A percentile compares a stretch with the other conserved stretches of the same genome.
These are phyloP conservation scores for Pleurotus giganteus DNA, from an alignment of 768 basidiomycete species.

Conservation along the genomic window DNA sequence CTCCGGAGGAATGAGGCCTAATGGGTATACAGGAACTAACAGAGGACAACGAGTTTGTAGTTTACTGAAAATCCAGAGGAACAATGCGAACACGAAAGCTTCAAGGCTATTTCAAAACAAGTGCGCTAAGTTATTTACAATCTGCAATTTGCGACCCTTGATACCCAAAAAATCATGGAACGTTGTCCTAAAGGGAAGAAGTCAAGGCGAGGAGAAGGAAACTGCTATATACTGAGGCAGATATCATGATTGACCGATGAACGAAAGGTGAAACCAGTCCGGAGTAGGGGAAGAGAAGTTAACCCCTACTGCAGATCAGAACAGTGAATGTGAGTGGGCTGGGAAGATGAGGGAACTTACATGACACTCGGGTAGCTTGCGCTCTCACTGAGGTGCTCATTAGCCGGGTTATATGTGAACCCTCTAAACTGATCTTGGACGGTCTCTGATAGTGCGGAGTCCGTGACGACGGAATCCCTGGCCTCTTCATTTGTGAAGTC, in stretches of 20 bases:
- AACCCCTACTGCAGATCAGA: not conserved
- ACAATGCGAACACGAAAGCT: not conserved
- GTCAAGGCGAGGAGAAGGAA: not conserved
- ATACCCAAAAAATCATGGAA: not conserved
- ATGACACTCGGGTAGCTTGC: constrained; percentile 60
- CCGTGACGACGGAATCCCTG: constrained; percentile 93
- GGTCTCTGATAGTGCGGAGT: constrained; percentile 89
- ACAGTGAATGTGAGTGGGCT: not conserved
- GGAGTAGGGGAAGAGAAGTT: too few relatives aligned
- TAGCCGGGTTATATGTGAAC: constrained; percentile 85
- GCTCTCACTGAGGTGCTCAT: constrained; percentile 83
- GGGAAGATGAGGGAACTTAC: constrained; percentile 17
- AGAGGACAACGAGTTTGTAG: too few relatives aligned
- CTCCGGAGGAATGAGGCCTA: too few relatives aligned
- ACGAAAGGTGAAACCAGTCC: not conserved
- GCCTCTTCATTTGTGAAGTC: constrained; percentile 97
- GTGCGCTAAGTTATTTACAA: too few relatives aligned
- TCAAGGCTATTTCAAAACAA: not conserved
- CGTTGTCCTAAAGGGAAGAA: not conserved
- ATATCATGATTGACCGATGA: too few relatives aligned
- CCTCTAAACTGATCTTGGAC: constrained; percentile 96
- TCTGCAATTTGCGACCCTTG: not conserved
- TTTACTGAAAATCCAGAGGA: not conserved
- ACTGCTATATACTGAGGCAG: too few relatives aligned
- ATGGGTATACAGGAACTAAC: too few relatives aligned